Evolutionary conservation across 2,329 filamentous ascomycete species (phyloP).

Genomic region (Calonectria naviculata): DNA sequence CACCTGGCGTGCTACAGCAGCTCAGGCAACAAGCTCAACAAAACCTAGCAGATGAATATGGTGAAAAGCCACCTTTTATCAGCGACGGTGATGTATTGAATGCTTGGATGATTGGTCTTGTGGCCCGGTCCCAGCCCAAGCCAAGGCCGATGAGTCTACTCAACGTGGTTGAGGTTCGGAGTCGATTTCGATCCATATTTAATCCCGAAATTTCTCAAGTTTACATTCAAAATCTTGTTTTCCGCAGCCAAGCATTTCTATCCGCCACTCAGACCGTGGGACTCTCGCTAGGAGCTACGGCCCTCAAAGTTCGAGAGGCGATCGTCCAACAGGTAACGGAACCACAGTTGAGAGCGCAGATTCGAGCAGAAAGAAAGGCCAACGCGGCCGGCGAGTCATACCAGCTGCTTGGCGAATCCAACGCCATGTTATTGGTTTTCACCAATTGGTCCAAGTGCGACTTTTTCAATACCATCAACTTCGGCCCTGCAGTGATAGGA

Average conservation of each 20-base stretch:
- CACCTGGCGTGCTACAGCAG: neutral
- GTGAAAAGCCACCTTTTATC: neutral
- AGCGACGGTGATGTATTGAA: neutral
- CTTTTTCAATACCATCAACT: neutral
- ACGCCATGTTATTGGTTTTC: neutral
- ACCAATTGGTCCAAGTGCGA: conserved; percentile 4
- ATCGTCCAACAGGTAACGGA: neutral
- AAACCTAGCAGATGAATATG: neutral
- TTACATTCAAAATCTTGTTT: neutral
- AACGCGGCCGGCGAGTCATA: neutral
- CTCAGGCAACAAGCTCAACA: neutral
- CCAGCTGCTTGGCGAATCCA: neutral
- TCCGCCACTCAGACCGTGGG: neutral
- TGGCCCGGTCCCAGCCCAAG: neutral
- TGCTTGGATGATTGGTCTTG: neutral
- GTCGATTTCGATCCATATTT: neutral
- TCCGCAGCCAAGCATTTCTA: neutral
- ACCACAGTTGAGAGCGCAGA: neutral
- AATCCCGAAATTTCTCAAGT: neutral
- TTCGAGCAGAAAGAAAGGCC: neutral
- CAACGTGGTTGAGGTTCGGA: neutral
- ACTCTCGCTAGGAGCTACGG: neutral
- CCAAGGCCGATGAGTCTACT: neutral
- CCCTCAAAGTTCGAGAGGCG: neutral
- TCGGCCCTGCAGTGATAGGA: neutral